phyloP scores from a whole-genome alignment of 345 rosid species.

The Turnera subulata region DNA sequence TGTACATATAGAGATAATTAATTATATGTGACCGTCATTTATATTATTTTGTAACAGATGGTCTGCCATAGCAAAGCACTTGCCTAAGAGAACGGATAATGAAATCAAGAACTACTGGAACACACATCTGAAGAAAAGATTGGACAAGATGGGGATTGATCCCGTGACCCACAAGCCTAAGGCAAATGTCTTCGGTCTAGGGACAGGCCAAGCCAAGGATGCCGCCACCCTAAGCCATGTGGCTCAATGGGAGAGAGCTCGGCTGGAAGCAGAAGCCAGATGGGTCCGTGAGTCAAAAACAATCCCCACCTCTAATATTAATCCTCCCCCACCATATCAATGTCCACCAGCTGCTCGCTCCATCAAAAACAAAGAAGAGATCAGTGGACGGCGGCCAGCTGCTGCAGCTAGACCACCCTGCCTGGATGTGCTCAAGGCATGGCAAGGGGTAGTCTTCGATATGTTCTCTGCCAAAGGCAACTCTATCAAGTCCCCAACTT shows the following conservation, averaged over 20 bases:
- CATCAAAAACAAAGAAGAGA: no score
- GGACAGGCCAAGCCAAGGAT: neutral
- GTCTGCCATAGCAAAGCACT: slow-evolving; percentile 9
- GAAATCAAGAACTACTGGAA: slow-evolving; percentile 17
- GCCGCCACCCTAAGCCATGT: slow-evolving; percentile 24
- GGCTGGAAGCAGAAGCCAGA: slow-evolving; percentile 34
- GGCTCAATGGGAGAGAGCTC: slow-evolving; percentile 39
- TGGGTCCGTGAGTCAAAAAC: slow-evolving; percentile 11
- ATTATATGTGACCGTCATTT: no score
- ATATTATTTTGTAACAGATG: slow-evolving; percentile 9
- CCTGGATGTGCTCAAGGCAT: slow-evolving; percentile 43
- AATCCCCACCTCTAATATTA: no score
- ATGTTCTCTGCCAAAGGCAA: slow-evolving; percentile 17
- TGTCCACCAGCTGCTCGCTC: no score
- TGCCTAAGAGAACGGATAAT: slow-evolving; percentile 13
- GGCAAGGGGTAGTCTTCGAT: slow-evolving; percentile 35
- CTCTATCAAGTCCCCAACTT: slow-evolving; percentile 34
- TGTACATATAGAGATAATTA: no score
- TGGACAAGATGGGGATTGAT: slow-evolving; percentile 14
- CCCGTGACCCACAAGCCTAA: slow-evolving; percentile 11
- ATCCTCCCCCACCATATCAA: slow-evolving; percentile 1
- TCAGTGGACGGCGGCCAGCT: no score
- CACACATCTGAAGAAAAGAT: slow-evolving; percentile 13
- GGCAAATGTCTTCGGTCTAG: slow-evolving; percentile 1
- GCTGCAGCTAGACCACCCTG: slow-evolving; percentile 31